A percentile compares a stretch with the other conserved stretches of the same genome.
phyloP scores from a whole-genome alignment of 2,329 filamentous ascomycete genomes.

The Furcasterigmium sp. region DNA sequence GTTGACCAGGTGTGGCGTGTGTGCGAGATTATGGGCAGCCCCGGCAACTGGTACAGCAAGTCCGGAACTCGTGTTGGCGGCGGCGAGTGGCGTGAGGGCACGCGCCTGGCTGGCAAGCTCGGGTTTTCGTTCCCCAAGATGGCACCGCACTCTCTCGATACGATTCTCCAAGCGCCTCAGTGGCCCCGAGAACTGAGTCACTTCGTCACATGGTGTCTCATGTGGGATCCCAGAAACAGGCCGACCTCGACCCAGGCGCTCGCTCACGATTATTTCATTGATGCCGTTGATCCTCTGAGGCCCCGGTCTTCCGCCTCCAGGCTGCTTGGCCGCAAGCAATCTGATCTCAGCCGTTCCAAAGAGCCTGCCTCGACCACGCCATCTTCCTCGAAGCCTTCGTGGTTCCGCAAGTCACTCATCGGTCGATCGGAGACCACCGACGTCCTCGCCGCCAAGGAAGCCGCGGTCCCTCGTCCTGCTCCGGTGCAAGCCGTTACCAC shows the following conservation, averaged over 20 bases:
- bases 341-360: constrained; percentile 67
- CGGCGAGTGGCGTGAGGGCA: constrained; percentile 96
- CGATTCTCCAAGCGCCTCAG: constrained; percentile 81
- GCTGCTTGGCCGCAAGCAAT: constrained; percentile 84
- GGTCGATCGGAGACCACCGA: constrained; percentile 63
- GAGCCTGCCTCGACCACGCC: constrained; percentile 52
- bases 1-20: constrained; percentile 99
- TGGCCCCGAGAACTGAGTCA: constrained; percentile 86
- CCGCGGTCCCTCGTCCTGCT: constrained; percentile 34
- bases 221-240: constrained; percentile 94
- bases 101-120: constrained; percentile 86
- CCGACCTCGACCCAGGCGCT: constrained; percentile 93
- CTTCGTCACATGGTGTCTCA: constrained; percentile 97
- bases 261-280: constrained; percentile 88
- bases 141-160: constrained; percentile 95
- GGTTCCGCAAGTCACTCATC: constrained; percentile 95
- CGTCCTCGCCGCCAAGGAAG: constrained; percentile 42
- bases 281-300: constrained; percentile 85
- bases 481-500: constrained; percentile 35
- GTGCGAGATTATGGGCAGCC: constrained; percentile 98
- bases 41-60: constrained; percentile 97
- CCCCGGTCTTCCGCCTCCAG: constrained; percentile 87
- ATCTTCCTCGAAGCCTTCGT: constrained; percentile 79
- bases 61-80: constrained; percentile 80
- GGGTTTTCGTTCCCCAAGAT: constrained; percentile 99